phyloP scores from a whole-genome alignment of 768 basidiomycete genomes.

The Rhizopogon salebrosus region DNA sequence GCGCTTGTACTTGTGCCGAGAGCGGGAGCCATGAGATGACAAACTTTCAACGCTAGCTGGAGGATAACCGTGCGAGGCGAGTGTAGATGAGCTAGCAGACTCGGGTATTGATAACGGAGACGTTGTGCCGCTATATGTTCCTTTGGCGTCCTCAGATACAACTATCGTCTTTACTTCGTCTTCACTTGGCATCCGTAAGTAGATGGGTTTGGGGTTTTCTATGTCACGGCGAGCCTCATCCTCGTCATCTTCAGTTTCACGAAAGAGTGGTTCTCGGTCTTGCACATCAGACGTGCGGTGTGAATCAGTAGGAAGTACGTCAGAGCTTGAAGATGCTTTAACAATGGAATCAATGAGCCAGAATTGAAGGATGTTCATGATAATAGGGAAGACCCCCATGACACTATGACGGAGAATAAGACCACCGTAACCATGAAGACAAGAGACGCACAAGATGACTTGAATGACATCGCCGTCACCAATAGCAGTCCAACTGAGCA shows the following conservation, averaged over 20 bases:
- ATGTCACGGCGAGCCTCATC: slow-evolving; percentile 38
- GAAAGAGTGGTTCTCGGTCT: slow-evolving; percentile 63
- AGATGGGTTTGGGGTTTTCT: slow-evolving; percentile 36
- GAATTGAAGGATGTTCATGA: slow-evolving; percentile 90
- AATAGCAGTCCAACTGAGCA: slow-evolving; percentile 72
- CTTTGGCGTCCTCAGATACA: slow-evolving; percentile 9
- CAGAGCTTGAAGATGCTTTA: slow-evolving; percentile 51
- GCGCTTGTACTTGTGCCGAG: slow-evolving; percentile 24
- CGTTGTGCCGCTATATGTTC: slow-evolving; percentile 8
- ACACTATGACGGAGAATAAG: slow-evolving; percentile 41
- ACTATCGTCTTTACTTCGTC: slow-evolving; percentile 19
- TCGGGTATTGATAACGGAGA: slow-evolving; percentile 11
- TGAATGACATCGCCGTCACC: slow-evolving; percentile 60
- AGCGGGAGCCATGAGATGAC: slow-evolving; percentile 14
- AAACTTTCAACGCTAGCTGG: slow-evolving; percentile 46
- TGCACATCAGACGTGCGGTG: slow-evolving; percentile 32
- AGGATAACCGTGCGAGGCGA: slow-evolving; percentile 42
- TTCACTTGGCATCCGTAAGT: slow-evolving; percentile 29
- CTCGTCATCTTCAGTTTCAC: slow-evolving; percentile 52
- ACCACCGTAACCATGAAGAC: background rate
- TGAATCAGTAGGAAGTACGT: slow-evolving; percentile 36
- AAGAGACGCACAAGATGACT: slow-evolving; percentile 68
- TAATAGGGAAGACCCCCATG: slow-evolving; percentile 88
- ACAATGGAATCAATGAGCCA: slow-evolving; percentile 94
- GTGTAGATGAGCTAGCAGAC: slow-evolving; percentile 2